A percentile compares a stretch with the other conserved stretches of the same genome.
Conservation (phyloP, 345 rosid genomes). For the Pistacia atlantica region DNA sequence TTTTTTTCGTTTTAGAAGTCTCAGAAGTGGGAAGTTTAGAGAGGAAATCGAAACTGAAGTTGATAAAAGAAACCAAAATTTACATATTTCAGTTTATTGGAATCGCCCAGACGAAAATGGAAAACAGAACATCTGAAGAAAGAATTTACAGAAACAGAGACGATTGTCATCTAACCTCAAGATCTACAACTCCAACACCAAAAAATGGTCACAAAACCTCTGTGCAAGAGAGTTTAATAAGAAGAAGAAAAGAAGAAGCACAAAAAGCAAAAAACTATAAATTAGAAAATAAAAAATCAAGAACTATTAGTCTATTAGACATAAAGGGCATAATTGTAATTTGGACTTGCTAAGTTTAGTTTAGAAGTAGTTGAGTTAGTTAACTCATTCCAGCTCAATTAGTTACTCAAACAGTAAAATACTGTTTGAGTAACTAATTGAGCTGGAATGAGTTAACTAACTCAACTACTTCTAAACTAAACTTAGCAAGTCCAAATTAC, state of each 20-base stretch:
- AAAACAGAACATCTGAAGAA: neutral
- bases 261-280: neutral
- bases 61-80: neutral
- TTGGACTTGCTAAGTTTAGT: no score
- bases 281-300: neutral
- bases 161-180: slow-evolving; percentile 4
- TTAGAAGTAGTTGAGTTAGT: no score
- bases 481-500: no score
- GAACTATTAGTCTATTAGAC: no score
- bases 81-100: neutral
- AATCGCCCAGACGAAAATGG: neutral
- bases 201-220: neutral
- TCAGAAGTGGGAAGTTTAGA: neutral
- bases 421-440: no score
- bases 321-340: no score
- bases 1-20: neutral
- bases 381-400: no score
- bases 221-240: neutral
- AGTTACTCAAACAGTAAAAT: no score
- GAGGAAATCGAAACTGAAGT: neutral
- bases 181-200: slow-evolving; percentile 16
- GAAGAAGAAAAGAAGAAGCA: neutral
- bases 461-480: no score
- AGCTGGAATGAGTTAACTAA: no score
- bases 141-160: neutral